Percentiles rank a stretch among this genome's conserved stretches.
Conservation (phyloP, 2,329 filamentous ascomycete genomes). For the Xylariaceae sp. region DNA sequence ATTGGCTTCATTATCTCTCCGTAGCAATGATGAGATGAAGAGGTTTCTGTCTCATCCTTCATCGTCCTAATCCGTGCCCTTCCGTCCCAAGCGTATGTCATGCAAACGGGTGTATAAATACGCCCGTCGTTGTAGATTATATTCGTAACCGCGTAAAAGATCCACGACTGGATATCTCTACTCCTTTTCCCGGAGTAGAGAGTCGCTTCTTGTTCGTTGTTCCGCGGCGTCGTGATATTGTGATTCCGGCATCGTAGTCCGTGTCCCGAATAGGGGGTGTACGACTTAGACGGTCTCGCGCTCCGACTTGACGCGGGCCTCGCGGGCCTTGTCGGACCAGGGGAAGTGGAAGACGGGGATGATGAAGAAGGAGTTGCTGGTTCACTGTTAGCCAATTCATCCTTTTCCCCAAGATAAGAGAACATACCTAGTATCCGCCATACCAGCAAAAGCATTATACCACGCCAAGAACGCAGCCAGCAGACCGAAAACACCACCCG, state of each 20-base stretch:
- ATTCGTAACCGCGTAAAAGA: too few relatives aligned
- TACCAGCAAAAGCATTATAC: slow-evolving; percentile 81
- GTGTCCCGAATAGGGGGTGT: not conserved
- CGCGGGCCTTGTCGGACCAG: slow-evolving; percentile 75
- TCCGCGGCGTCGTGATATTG: not conserved
- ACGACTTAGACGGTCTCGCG: slow-evolving; percentile 33
- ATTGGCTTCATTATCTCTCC: too few relatives aligned
- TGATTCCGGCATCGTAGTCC: not conserved
- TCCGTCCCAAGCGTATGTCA: too few relatives aligned
- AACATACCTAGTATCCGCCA: slow-evolving; percentile 63
- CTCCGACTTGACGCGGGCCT: slow-evolving; percentile 50
- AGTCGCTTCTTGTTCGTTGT: not conserved
- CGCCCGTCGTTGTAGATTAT: too few relatives aligned
- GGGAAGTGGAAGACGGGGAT: slow-evolving; percentile 92
- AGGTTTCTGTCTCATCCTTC: too few relatives aligned
- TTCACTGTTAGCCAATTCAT: slow-evolving; percentile 5
- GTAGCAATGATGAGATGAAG: too few relatives aligned
- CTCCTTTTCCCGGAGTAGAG: too few relatives aligned
- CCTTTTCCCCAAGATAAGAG: too few relatives aligned
- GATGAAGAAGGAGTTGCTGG: slow-evolving; percentile 81
- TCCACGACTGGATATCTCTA: too few relatives aligned
- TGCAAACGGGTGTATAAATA: too few relatives aligned
- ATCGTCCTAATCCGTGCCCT: too few relatives aligned
- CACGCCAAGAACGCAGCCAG: slow-evolving; percentile 76
- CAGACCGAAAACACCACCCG: slow-evolving; percentile 75